phyloP scores from a whole-genome alignment of 1,139 yeast genomes.

The Taphrina betulina region DNA sequence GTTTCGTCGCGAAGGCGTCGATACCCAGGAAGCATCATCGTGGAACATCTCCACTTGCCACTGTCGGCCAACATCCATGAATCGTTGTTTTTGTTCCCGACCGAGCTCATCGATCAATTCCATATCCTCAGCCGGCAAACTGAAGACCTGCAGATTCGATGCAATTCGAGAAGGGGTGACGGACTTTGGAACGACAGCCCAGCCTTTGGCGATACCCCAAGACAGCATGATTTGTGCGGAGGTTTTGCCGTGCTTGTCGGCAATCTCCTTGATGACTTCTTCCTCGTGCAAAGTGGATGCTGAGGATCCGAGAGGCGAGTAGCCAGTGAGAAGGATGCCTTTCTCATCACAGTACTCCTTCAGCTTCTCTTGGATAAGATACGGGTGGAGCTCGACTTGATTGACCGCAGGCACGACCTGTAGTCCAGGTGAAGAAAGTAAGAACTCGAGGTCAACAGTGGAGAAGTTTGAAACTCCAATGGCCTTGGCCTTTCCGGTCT shows the following conservation, averaged over 20 bases:
- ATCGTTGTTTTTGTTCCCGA: not conserved
- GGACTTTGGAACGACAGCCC: conserved; percentile 72
- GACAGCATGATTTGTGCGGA: conserved; percentile 65
- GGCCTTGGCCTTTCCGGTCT: conserved; percentile 60
- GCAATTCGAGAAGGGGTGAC: conserved; percentile 59
- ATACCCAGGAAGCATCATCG: not conserved
- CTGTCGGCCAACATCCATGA: not conserved
- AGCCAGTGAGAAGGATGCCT: conserved; percentile 66
- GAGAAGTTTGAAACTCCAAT: conserved; percentile 82
- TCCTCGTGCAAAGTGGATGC: conserved; percentile 62
- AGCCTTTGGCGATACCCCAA: conserved; percentile 70
- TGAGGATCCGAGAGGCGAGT: conserved; percentile 64
- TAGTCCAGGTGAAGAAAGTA: conserved; percentile 52
- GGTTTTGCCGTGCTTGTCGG: conserved; percentile 56
- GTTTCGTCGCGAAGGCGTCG: not conserved
- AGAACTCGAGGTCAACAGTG: conserved; percentile 52
- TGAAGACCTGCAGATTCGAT: conserved; percentile 55
- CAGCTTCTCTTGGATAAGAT: conserved; percentile 67
- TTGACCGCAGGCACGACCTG: conserved; percentile 62
- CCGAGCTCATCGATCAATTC: conserved; percentile 5
- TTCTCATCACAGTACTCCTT: conserved; percentile 55
- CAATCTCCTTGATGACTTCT: conserved; percentile 52
- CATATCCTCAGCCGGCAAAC: conserved; percentile 49
- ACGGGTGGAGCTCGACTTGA: conserved; percentile 76
- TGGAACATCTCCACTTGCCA: not conserved